phyloP scores from a whole-genome alignment of 257 asterid genomes.

The Nicotiana benthamiana region DNA sequence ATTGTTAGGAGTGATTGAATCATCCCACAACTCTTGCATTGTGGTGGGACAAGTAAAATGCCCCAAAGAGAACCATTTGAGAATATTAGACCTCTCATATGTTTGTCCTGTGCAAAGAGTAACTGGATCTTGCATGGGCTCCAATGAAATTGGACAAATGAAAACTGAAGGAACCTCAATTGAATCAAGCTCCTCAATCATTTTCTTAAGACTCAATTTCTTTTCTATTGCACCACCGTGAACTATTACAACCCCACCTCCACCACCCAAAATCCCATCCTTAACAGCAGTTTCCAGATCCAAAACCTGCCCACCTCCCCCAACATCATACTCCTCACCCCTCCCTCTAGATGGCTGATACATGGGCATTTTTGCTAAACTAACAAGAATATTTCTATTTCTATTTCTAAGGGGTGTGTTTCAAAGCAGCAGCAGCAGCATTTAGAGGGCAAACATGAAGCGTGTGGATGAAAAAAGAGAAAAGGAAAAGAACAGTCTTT shows the following conservation, averaged over 20 bases:
- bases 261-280: slow-evolving; percentile 61
- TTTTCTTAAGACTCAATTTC: slow-evolving; percentile 24
- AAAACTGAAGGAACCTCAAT: slow-evolving; percentile 34
- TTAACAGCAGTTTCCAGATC: slow-evolving; percentile 60
- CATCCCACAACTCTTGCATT: slow-evolving; percentile 77
- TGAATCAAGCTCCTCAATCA: slow-evolving; percentile 26
- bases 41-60: slow-evolving; percentile 67
- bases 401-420: slow-evolving; percentile 6
- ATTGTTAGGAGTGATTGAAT: slow-evolving; percentile 55
- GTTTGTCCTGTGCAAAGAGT: slow-evolving; percentile 88
- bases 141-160: slow-evolving; percentile 71
- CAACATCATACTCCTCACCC: slow-evolving; percentile 33
- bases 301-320: slow-evolving; percentile 43
- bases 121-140: slow-evolving; percentile 74
- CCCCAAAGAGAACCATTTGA: slow-evolving; percentile 53
- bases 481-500: slow-evolving; percentile 10
- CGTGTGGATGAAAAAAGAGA: slow-evolving; percentile 44
- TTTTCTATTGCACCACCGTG: slow-evolving; percentile 16
- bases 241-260: slow-evolving; percentile 24
- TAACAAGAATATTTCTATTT: too few species aligned
- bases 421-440: slow-evolving; percentile 16
- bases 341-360: slow-evolving; percentile 35
- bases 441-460: slow-evolving; percentile 23
- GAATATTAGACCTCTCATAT: slow-evolving; percentile 59
- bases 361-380: slow-evolving; percentile 42